Evolutionary conservation across 2,329 filamentous ascomycete genomes (phyloP).

Genomic region (Rutstroemia sp.): DNA sequence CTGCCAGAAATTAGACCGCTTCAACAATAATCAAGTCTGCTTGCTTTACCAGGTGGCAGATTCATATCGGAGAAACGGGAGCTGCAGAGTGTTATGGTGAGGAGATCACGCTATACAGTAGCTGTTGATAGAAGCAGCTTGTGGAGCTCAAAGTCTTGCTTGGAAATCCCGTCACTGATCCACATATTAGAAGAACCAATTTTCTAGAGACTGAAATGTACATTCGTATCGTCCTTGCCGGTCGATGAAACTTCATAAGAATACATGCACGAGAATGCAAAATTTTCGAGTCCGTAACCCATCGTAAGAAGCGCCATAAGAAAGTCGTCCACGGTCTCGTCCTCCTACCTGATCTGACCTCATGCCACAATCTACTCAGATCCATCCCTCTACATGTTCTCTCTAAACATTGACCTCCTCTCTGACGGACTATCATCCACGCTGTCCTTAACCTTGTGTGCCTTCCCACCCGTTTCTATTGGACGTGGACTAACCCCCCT

Average conservation of each 20-base stretch:
- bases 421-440: slow-evolving; percentile 53
- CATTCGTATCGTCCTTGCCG: background rate
- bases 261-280: background rate
- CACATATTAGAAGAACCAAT: background rate
- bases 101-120: no score
- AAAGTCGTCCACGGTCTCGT: background rate
- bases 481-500: slow-evolving; percentile 71
- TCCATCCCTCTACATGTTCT: slow-evolving; percentile 48
- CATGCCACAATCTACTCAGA: background rate
- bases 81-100: no score
- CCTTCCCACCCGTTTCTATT: slow-evolving; percentile 41
- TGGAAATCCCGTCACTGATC: background rate
- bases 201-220: background rate
- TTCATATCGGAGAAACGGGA: no score
- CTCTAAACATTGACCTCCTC: slow-evolving; percentile 61
- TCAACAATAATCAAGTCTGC: no score
- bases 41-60: no score
- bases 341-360: background rate
- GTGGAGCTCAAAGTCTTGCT: background rate
- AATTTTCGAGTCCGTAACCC: background rate
- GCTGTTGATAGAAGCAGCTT: no score
- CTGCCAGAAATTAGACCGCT: no score
- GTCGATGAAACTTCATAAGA: background rate
- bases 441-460: slow-evolving; percentile 22
- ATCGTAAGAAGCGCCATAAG: background rate